These are phyloP conservation scores for Fibroporia radiculosa DNA, from an alignment of 768 basidiomycete genomes.

Conservation along the genomic window DNA sequence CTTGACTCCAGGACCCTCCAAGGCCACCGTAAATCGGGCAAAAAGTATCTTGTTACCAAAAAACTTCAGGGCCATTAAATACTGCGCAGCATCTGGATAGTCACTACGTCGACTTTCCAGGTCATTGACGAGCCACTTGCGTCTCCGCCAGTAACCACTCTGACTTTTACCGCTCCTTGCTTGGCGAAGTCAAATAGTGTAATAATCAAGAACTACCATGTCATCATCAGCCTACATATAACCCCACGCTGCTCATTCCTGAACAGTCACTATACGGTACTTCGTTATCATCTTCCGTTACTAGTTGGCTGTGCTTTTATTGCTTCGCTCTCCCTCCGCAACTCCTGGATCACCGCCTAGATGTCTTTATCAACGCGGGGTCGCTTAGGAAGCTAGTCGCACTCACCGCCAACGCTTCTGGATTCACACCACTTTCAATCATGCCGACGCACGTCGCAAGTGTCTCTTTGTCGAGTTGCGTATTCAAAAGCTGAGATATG, in stretches of 20 bases:
- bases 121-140: too few species aligned
- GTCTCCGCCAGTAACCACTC: too few species aligned
- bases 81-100: too few species aligned
- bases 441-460: conserved; percentile 87
- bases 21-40: too few species aligned
- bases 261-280: background rate
- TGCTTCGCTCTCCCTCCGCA: conserved; percentile 59
- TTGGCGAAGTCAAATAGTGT: too few species aligned
- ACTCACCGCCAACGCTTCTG: conserved; percentile 83
- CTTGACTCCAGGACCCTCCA: too few species aligned
- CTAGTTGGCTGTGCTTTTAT: conserved; percentile 25
- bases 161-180: too few species aligned
- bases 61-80: too few species aligned
- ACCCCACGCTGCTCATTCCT: background rate
- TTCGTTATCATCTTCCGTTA: conserved; percentile 18
- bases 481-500: conserved; percentile 83
- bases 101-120: too few species aligned
- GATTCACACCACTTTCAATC: conserved; percentile 90
- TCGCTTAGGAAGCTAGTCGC: background rate
- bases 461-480: conserved; percentile 82
- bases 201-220: too few species aligned
- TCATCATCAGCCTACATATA: background rate
- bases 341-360: conserved; percentile 80
- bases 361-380: background rate
- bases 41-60: too few species aligned